A percentile compares a stretch with the other conserved stretches of the same genome.
Evolutionary conservation across 2,329 filamentous ascomycete genomes (phyloP).

Genomic region (Whalleya microplaca): DNA sequence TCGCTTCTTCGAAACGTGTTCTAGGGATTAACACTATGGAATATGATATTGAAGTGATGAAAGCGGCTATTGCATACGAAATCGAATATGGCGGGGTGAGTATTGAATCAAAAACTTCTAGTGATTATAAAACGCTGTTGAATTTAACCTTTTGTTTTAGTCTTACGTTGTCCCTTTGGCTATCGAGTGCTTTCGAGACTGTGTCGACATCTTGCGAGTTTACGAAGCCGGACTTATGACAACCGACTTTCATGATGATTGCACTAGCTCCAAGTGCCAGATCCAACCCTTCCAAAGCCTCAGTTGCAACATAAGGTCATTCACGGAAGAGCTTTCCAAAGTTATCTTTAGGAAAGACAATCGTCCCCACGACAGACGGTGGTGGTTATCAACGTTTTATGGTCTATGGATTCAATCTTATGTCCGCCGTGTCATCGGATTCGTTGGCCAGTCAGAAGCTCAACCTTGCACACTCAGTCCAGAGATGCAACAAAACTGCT

Average conservation of each 20-base stretch:
- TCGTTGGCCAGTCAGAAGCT: constrained; percentile 6
- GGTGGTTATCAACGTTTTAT: constrained; percentile 28
- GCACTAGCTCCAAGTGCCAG: constrained; percentile 10
- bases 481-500: constrained; percentile 9
- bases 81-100: constrained; percentile 24
- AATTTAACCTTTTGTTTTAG: constrained; percentile 1
- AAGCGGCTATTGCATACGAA: constrained; percentile 22
- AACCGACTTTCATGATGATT: constrained; percentile 13
- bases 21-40: constrained; percentile 11
- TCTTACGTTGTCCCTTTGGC: constrained; percentile 17
- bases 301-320: constrained; percentile 16
- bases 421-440: constrained; percentile 22
- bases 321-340: constrained; percentile 22
- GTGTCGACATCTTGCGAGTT: constrained; percentile 22
- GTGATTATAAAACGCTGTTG: background rate
- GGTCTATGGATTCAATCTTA: constrained; percentile 25
- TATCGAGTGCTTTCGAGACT: constrained; percentile 22
- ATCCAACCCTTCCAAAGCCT: constrained; percentile 15
- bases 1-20: constrained; percentile 10
- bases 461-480: background rate
- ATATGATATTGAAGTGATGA: constrained; percentile 20
- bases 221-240: constrained; percentile 11
- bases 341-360: constrained; percentile 26
- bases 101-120: background rate
- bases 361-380: constrained; percentile 21